Conservation (phyloP, 192 early-diverging fungal species). For the Kickxella alabastrina region DNA sequence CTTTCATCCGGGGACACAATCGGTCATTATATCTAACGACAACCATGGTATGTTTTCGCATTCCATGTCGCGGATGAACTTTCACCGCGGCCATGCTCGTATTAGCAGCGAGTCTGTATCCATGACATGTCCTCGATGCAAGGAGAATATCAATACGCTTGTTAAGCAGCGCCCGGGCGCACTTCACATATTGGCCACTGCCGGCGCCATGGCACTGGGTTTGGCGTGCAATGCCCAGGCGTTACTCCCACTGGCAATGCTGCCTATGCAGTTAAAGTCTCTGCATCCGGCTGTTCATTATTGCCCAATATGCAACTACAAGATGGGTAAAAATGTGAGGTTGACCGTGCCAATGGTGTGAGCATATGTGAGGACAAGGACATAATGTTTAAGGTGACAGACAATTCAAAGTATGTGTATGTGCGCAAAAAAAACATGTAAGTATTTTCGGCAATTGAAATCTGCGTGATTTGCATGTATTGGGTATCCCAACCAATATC, state of each 20-base stretch:
- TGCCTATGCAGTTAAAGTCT: constrained; percentile 40
- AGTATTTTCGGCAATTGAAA: too few species aligned
- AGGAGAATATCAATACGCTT: constrained; percentile 25
- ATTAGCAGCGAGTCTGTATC: constrained; percentile 32
- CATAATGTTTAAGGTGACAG: neutral
- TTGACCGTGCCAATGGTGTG: constrained; percentile 16
- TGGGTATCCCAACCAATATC: too few species aligned
- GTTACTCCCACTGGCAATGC: constrained; percentile 27
- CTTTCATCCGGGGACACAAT: constrained; percentile 9
- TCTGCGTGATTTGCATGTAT: too few species aligned
- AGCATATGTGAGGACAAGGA: too few species aligned
- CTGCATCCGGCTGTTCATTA: constrained; percentile 30
- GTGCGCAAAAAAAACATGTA: neutral
- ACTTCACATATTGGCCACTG: constrained; percentile 21
- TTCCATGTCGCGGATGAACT: constrained; percentile 5
- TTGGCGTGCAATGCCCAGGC: constrained; percentile 18
- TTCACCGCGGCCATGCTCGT: constrained; percentile 14
- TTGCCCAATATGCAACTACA: constrained; percentile 41
- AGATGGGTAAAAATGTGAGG: constrained; percentile 41
- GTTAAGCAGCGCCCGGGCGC: constrained; percentile 30
- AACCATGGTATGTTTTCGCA: constrained; percentile 38
- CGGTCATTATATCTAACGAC: constrained; percentile 35
- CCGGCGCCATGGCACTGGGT: constrained; percentile 23
- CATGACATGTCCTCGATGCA: constrained; percentile 36
- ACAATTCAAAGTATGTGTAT: neutral